Base-by-base conservation (phyloP, 2,329 filamentous ascomycete genomes). In the Aspergillus latus region DNA sequence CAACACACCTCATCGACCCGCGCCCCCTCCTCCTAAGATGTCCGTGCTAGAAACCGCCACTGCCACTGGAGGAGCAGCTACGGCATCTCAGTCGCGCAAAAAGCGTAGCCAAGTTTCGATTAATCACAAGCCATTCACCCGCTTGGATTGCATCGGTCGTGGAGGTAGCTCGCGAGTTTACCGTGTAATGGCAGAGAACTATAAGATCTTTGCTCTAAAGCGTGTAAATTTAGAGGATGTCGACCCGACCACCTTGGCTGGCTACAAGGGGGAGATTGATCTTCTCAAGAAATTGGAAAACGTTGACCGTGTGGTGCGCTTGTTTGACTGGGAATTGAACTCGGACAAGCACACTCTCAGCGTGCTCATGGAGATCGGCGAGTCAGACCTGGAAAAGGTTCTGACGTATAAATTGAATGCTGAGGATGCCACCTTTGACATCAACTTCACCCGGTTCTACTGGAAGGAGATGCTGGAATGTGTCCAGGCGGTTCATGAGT, bases 391-490 rank as follows among this genome's bases (percentile, higher is more conserved):
- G 67, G 89, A 95, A 69, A 90, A 88, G 54, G 86, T 97, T 52
- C 82, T 99, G 62, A 87, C 86, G 36, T 84, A 87, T 62, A 85
- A 87, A 8, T 78, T 90, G 66, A 90, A 87, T 66, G 83, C 81
- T 0, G 88, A 92, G 59, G 84, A 88, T 52, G 84, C 89, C 39
- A 84, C 82, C 58, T 88, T 99, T 59, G 94, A 99, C 69, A 83
- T 90, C 1, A 89, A 88, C 52, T 97, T 97, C 72, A 91, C 94
- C 10, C 88, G 94, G n/a, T 95, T 90, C 75, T 96, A 96, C 79
- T 99, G 94, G 94, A 94, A 96, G 73, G 94, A 99, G 76, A 99
- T 99, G 94, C 86, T 99, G 15, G 92, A 96, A 72, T 97, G 94
- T 70, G 85, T 99, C 5, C 85, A 90, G 64, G 85, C 93, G 0